phyloP scores from a whole-genome alignment of 225 moss, liverwort and hornwort genomes.

The Sphagnum tenellum region DNA sequence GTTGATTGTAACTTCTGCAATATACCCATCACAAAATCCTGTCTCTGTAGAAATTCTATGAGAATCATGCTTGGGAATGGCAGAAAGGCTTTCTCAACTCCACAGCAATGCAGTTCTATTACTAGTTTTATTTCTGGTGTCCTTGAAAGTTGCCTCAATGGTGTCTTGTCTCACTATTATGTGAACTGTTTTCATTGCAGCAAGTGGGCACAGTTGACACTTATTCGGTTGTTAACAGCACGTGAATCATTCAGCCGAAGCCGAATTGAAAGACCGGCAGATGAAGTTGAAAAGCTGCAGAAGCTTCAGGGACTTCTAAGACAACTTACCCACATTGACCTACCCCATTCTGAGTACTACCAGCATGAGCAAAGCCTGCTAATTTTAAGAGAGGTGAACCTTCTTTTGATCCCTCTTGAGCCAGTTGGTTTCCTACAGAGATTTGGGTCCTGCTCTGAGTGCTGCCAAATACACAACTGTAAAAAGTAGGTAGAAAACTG shows the following conservation, averaged over 20 bases:
- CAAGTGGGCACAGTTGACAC: conserved; percentile 88
- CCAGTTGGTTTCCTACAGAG: too few species aligned
- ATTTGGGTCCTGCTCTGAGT: too few species aligned
- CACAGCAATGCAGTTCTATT: too few species aligned
- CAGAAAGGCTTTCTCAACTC: too few species aligned
- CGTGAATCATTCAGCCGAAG: conserved; percentile 33
- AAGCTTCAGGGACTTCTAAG: conserved; percentile 6
- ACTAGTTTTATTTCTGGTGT: not conserved
- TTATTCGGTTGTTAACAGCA: conserved; percentile 58
- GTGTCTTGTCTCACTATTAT: not conserved
- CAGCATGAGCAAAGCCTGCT: conserved; percentile 52
- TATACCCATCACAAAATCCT: too few species aligned
- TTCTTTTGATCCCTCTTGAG: too few species aligned
- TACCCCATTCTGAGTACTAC: conserved; percentile 57
- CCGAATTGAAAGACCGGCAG: conserved; percentile 20
- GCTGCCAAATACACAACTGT: too few species aligned
- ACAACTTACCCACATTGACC: conserved; percentile 38
- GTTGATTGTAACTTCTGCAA: conserved; percentile 10
- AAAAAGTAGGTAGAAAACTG: too few species aligned
- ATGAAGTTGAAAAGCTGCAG: conserved; percentile 52
- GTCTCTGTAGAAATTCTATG: too few species aligned
- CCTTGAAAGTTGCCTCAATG: not conserved
- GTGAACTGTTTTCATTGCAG: conserved; percentile 21
- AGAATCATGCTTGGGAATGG: too few species aligned
- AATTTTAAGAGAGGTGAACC: conserved; percentile 22